These are phyloP conservation scores for Fusarium sp. DNA, from an alignment of 2,329 filamentous ascomycete genomes.

Conservation along the genomic window DNA sequence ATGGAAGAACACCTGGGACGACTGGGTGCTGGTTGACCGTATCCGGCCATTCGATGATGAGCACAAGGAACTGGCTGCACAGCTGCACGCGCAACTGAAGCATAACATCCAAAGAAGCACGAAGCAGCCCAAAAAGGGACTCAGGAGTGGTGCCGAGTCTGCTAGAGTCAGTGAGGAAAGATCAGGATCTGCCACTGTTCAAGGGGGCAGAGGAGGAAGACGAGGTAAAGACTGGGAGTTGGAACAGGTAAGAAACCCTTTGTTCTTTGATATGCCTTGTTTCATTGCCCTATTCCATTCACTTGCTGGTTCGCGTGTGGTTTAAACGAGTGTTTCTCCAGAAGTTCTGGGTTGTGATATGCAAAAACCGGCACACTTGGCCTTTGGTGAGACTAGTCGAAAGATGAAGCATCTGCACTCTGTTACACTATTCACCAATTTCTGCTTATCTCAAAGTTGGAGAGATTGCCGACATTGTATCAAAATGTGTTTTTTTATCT, in stretches of 20 bases:
- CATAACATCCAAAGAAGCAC: conserved; percentile 63
- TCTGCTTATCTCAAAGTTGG: neutral
- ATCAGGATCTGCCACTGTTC: conserved; percentile 66
- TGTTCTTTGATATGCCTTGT: conserved; percentile 3
- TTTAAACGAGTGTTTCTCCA: neutral
- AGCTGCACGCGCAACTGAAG: conserved; percentile 76
- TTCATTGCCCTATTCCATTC: neutral
- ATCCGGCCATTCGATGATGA: conserved; percentile 95
- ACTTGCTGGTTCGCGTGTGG: neutral
- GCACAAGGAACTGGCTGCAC: conserved; percentile 87
- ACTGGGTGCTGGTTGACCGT: conserved; percentile 95
- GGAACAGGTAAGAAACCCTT: conserved; percentile 72
- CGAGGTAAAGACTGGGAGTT: conserved; percentile 83
- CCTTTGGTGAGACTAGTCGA: neutral
- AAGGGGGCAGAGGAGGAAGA: conserved; percentile 75
- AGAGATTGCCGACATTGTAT: neutral
- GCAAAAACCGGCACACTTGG: neutral
- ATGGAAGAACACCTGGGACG: conserved; percentile 99
- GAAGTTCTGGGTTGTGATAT: conserved; percentile 17
- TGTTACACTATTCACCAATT: conserved; percentile 2
- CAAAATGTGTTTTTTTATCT: neutral
- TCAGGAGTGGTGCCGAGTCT: conserved; percentile 56
- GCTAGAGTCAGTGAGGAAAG: conserved; percentile 83
- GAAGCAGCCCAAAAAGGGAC: conserved; percentile 64
- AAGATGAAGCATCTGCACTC: neutral